Evolutionary conservation across 306 rosid genomes (phyloP), one percentile per base, ranked within the genome.

Genomic region (Echinosophora koreensis): DNA sequence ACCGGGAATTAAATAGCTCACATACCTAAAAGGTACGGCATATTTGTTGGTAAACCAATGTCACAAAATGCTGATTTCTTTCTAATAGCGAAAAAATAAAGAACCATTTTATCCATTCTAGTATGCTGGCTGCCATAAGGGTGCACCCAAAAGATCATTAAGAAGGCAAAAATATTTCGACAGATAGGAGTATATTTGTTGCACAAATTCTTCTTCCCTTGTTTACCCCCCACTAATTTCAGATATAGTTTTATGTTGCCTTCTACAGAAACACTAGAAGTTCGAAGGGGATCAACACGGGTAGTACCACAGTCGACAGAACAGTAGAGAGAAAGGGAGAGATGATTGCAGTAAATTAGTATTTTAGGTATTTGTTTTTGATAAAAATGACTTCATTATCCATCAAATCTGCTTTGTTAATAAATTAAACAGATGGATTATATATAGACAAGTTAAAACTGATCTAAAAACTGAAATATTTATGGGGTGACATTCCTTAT

Each of bases 341-440:
- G 13, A 55, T 18, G 61, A 22, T 55, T 55, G 61, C 32, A 17
- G 32, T 7, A 54, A 54, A 17, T 54, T 28, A 54, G 59, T 54
- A 51, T 8, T 34, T 13, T 51, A 70, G 6, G 8, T 16, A 34
- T 70, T 70, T 37, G 37, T 17, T 64, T 71, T 54, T 18, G 17
- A 71, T 71, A 71, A 37, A 54, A 50, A 34, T 54, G 6, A 55
- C 63, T 54, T 71, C 22, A 9, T 27, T 18, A 44, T 3, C 42
- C 22, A 71, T 35, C 47, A 69, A 69, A 51, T 52, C 8, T 60
- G 66, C 66, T 60, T 60, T 60, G 18, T 60, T 32, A 60, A 5
- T n/a, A 60, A 12, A 30, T 60, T 30, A 34, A 60, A 34, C 66
- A 30, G 18, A 32, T 32, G 11, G 42, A 32, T 60, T 60, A 32